Evolutionary conservation across 1,139 yeast genomes (phyloP).

Genomic region (Kurtzmaniella quercitrusa): DNA sequence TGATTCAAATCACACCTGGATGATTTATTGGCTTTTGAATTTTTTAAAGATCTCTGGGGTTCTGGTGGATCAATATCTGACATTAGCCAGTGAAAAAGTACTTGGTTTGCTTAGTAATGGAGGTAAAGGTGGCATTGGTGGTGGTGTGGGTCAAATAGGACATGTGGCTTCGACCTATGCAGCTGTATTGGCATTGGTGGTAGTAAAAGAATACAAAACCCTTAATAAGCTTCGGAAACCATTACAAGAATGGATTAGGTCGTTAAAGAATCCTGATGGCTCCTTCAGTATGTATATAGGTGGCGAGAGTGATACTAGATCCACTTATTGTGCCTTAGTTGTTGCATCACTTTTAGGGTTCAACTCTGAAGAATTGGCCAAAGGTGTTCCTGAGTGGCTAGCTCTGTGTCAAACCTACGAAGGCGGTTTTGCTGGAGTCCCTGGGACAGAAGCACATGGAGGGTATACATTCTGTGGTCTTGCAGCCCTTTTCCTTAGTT

Average conservation of each 20-base stretch:
- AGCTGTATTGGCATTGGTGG: conserved; percentile 58
- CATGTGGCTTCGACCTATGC: conserved; percentile 90
- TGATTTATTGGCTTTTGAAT: conserved; percentile 78
- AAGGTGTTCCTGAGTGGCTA: conserved; percentile 59
- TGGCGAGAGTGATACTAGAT: conserved; percentile 86
- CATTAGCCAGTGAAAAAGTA: conserved; percentile 21
- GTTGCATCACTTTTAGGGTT: conserved; percentile 66
- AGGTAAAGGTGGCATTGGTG: conserved; percentile 74
- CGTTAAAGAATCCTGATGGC: conserved; percentile 66
- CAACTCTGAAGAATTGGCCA: conserved; percentile 55
- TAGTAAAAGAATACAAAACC: conserved; percentile 41
- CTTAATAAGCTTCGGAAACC: conserved; percentile 22
- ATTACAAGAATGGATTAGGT: conserved; percentile 58
- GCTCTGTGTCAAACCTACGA: conserved; percentile 79
- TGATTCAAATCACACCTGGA: conserved; percentile 92
- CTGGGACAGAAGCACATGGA: conserved; percentile 90
- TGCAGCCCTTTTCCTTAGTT: conserved; percentile 57
- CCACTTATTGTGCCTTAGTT: conserved; percentile 83
- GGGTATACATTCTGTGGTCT: conserved; percentile 92
- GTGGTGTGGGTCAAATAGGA: conserved; percentile 76
- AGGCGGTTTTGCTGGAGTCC: conserved; percentile 89
- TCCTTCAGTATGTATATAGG: conserved; percentile 67
- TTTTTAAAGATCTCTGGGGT: conserved; percentile 19
- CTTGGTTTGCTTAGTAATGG: conserved; percentile 22
- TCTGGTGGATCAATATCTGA: conserved; percentile 8